Conservation (phyloP, 2,329 filamentous ascomycete genomes). For the Emergomyces pasteurianus region DNA sequence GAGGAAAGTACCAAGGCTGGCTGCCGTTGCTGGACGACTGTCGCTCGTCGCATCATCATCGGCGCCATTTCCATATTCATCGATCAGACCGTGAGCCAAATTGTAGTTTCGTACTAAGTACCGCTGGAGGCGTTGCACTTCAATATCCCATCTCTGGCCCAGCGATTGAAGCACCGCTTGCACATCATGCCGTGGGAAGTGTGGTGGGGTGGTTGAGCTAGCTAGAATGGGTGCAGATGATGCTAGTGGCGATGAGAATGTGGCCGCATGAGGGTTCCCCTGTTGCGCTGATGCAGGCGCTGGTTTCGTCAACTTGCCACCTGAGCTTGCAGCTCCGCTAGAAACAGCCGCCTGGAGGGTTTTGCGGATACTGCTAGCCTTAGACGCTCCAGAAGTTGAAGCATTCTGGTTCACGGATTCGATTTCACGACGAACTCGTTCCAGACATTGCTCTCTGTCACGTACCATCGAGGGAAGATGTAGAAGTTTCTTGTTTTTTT, state of each 20-base stretch:
- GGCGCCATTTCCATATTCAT: background rate
- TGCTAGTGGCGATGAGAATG: conserved; percentile 7
- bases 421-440: conserved; percentile 45
- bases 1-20: conserved; percentile 27
- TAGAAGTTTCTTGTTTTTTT: conserved; percentile 51
- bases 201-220: conserved; percentile 4
- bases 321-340: conserved; percentile 16
- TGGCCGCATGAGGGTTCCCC: conserved; percentile 4
- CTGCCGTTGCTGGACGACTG: conserved; percentile 26
- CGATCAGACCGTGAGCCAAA: conserved; percentile 21
- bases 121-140: conserved; percentile 30
- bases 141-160: conserved; percentile 34
- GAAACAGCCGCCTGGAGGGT: conserved; percentile 32
- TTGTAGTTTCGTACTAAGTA: conserved; percentile 38
- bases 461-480: conserved; percentile 52
- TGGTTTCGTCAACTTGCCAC: conserved; percentile 24
- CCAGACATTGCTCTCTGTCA: conserved; percentile 50
- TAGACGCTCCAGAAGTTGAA: conserved; percentile 18
- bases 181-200: conserved; percentile 23
- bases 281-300: background rate
- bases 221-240: background rate
- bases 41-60: conserved; percentile 25
- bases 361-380: conserved; percentile 31
- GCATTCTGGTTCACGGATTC: conserved; percentile 38
- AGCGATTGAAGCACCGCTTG: conserved; percentile 30